Evolutionary conservation across 2,329 filamentous ascomycete genomes (phyloP), one percentile per base, ranked within the genome.

Genomic region (Purpureocillium takamizusanense): DNA sequence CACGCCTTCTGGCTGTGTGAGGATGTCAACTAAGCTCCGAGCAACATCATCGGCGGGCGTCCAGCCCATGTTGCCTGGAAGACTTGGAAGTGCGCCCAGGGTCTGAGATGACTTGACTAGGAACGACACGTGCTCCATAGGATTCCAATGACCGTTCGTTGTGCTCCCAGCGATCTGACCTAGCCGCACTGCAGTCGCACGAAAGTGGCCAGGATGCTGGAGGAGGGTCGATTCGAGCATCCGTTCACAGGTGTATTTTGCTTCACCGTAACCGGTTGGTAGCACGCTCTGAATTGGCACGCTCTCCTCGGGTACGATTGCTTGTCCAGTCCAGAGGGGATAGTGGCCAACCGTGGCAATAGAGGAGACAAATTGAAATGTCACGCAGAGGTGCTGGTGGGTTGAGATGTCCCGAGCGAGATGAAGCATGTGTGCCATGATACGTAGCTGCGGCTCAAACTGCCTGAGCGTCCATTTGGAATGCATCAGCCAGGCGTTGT

Each of bases 401-500:
- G 42, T 36, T 2, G 57, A 51, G 7, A 55, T 52, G 0, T 61
- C 57, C 2, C 53, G 40, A 0, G 67, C 66, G 3, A 76, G 52
- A 30, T 68, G 53, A 7, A 76, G 43, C 11, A 77, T 51, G 42
- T 69, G 67, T 2, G 58, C 55, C 58, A 76, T 61, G 12, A 60
- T 54, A 4, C 59, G 47, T 35, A 74, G 60, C 44, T 72, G 68
- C 0, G 59, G 27, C 39, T 66, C 63, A 39, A 67, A 70, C 3
- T 65, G 55, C 35, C 54, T 68, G 8, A 49, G 50, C 3, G 44
- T 17, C 15, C 44, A 32, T 10, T 35, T 39, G 13, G 28, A 14
- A 38, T 55, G 66, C 67, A 74, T 72, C 1, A 62, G 64, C 68
- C 69, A 75, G 0, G 69, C 70, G 35, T 67, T 72, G 48, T 74